Base-by-base conservation (phyloP, 2,329 filamentous ascomycete species). In the Fusarium proliferatum region DNA sequence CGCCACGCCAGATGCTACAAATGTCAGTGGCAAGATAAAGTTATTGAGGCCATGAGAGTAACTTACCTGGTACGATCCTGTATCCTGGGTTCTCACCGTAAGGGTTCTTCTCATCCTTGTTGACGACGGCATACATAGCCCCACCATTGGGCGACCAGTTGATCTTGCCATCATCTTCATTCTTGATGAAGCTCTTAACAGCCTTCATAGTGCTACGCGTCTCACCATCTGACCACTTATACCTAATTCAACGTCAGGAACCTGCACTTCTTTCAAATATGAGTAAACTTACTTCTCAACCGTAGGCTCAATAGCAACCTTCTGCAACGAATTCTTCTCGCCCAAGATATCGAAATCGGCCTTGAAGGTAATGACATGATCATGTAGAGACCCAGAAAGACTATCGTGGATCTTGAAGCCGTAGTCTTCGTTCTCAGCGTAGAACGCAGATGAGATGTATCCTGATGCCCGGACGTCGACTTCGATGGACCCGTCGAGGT, bases 1-100 rank as follows among this genome's bases (percentile, higher is more conserved):
- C 3, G 56, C 61, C 15, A 63, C 61, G 11, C 61, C 61, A 41
- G 61, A 48, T 5, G 61, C 56, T 63, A 9, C 28, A 2, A 2
- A 48, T 16, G n/a, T 63, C 1, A 59, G 5, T 23, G 1, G 5
- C 0, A 13, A 3, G 4, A 1, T 3, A 5, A 5, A 42, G 0
- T 6, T 12, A 0, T 4, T 6, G 2, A 1, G 3, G 4, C 9
- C 0, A 3, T 10, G 0, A 19, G 9, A 12, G 5, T 0, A 1
- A 23, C 42, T 49, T 9, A 41, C 61, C 56, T 21, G 61, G 61
- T 23, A 38, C 61, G 6, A 63, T 61, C 2, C 61, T 63, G n/a
- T 41, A 63, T 6, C 61, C 61, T 4, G 61, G 61, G 6, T n/a
- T 39, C 16, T 63, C 61, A 10, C 61, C 61, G 0, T 63, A 61